Evolutionary conservation across 2,329 filamentous ascomycete genomes (phyloP).

Genomic region (Epichloe sibirici): DNA sequence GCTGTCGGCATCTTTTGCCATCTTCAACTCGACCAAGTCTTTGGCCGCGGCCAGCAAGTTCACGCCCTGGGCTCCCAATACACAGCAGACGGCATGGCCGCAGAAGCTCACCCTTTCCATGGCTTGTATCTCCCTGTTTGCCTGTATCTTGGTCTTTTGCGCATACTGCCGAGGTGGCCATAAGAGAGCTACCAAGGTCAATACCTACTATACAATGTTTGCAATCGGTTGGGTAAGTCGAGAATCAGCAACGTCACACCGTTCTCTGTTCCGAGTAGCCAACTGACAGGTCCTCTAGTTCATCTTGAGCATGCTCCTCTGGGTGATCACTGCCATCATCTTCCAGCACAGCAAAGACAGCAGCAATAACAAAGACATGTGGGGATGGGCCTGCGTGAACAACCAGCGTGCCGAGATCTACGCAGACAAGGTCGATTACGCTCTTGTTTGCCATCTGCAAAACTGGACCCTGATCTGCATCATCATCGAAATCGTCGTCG

Average conservation of each 20-base stretch:
- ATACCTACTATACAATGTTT: conserved; percentile 91
- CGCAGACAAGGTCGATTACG: conserved; percentile 70
- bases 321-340: conserved; percentile 74
- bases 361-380: conserved; percentile 70
- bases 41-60: conserved; percentile 68
- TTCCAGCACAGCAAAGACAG: conserved; percentile 68
- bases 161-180: conserved; percentile 87
- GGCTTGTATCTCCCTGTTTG: conserved; percentile 65
- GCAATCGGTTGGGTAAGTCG: conserved; percentile 59
- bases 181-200: conserved; percentile 77
- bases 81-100: conserved; percentile 61
- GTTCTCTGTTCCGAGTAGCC: too few relatives aligned
- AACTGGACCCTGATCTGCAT: conserved; percentile 95
- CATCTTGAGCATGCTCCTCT: conserved; percentile 84
- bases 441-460: conserved; percentile 79
- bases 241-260: too few relatives aligned
- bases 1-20: conserved; percentile 73
- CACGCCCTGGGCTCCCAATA: conserved; percentile 71
- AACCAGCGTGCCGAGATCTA: conserved; percentile 74
- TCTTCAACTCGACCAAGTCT: conserved; percentile 78
- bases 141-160: conserved; percentile 69
- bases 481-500: conserved; percentile 91
- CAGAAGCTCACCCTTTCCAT: conserved; percentile 74
- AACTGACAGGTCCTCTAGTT: conserved; percentile 35
- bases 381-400: conserved; percentile 95